Base-by-base conservation (phyloP, 1,284 basidiomycete species). In the Austroboletus novae-zelandiae region DNA sequence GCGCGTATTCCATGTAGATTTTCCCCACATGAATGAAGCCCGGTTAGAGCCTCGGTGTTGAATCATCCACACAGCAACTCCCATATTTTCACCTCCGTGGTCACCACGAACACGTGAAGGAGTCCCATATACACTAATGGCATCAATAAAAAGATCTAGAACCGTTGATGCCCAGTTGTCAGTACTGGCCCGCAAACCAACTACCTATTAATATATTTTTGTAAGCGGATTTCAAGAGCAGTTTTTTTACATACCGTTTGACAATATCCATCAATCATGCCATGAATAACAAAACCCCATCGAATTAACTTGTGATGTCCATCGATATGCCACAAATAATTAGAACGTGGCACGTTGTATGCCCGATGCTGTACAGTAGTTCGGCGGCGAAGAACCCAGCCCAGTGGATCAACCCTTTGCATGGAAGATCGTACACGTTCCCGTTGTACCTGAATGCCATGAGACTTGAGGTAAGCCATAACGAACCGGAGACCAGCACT, bases 231-330 rank as follows among this genome's bases (percentile, higher is more conserved):
- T n/a, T n/a, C n/a, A n/a, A n/a, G n/a, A n/a, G n/a, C n/a, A n/a
- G n/a, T n/a, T n/a, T n/a, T n/a, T n/a, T n/a, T n/a, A n/a, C n/a
- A 36, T 13, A 58, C 49, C 2, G 40, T 58, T 17, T 32, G 14
- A 44, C 57, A 58, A 41, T 45, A 40, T 1, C 51, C 52, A 23
- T 58, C 76, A 31, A 74, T 65, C 18, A 73, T 51, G 0, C 76
- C 75, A 62, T 80, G 77, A 20, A 81, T 71, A 0, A 80, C 74
- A 52, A 80, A 64, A 0, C 76, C 76, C 76, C 74, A 81, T 0
- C 44, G 39, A 11, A 80, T 79, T 0, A 79, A 57, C 49, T 78
- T 78, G 51, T 79, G 77, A 50, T 79, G 75, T 0, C 77, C 75
- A 59, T 79, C 74, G 31, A 70, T 50, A 56, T 79, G 78, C 77